phyloP scores from a whole-genome alignment of 345 rosid species.

The Euclidium syriacum region DNA sequence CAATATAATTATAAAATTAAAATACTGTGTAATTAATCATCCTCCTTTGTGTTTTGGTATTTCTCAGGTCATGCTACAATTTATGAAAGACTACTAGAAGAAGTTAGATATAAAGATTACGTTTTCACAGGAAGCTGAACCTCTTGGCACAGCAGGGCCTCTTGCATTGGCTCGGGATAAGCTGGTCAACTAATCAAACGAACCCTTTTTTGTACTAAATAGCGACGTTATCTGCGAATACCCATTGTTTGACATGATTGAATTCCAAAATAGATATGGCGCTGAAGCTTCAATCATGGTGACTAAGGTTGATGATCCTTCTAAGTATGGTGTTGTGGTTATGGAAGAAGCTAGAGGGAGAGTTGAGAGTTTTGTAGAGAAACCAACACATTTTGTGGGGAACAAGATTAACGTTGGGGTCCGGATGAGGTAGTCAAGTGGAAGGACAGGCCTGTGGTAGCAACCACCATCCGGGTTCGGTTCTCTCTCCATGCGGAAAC shows the following conservation, averaged over 20 bases:
- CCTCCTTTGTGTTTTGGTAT: neutral
- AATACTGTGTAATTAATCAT: no score
- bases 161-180: conserved; percentile 74
- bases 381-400: conserved; percentile 71
- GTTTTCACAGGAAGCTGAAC: conserved; percentile 83
- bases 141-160: conserved; percentile 87
- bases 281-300: conserved; percentile 88
- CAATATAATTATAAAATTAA: no score
- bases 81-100: conserved; percentile 66
- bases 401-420: no score
- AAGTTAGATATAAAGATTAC: conserved; percentile 70
- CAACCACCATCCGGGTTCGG: no score
- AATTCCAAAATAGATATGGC: conserved; percentile 65
- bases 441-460: no score
- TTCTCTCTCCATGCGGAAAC: no score
- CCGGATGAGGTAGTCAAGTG: no score
- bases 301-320: conserved; percentile 85
- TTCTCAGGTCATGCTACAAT: conserved; percentile 62
- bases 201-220: conserved; percentile 77
- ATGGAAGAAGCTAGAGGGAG: conserved; percentile 62
- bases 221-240: conserved; percentile 83
- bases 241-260: conserved; percentile 58
- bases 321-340: conserved; percentile 78
- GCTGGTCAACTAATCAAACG: conserved; percentile 53
- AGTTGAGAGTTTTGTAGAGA: conserved; percentile 70